Base-by-base conservation (phyloP, 108 stramenopile genomes). In the Nitzschia inconspicua region DNA sequence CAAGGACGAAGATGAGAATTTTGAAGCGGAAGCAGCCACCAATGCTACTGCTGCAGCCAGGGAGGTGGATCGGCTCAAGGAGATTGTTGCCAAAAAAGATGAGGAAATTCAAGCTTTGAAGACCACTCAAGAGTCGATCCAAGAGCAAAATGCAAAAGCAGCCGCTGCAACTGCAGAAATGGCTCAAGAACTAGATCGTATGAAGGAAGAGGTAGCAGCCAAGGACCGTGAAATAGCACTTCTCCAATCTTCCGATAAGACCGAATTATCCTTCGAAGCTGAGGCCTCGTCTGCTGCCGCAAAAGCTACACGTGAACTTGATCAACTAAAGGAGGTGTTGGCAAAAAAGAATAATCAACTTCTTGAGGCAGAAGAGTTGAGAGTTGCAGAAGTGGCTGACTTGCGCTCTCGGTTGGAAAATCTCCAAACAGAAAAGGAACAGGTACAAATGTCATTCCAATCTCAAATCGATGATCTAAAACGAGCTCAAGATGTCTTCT, bases 1-100 rank as follows among this genome's bases (percentile, higher is more conserved):
- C 11, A 7, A 59, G 35, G 50, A 60, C 20, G n/a, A 46, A n/a
- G 29, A 28, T 31, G 26, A 34, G n/a, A 37, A 31, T 19, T 19
- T 44, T 3, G 26, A 50, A 44, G 11, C 14, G 5, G 29, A 41
- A 30, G 18, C 20, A 2, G 10, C 37, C 39, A 22, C 2, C 14
- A 41, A 69, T 52, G 41, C 54, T 2, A 24, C 55, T 1, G 57
- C n/a, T 4, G 60, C 25, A 3, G n/a, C 34, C 32, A 27, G n/a
- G n/a, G n/a, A 46, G 22, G 8, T 46, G 44, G 18, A 0, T 18
- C 16, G 22, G 10, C 18, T 46, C 8, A 0, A 46, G 9, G 47
- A 48, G 26, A 4, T 6, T 18, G 13, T 51, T 27, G 27, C 27
- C n/a, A 13, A 18, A 6, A 28, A 34, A n/a, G 50, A 51, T 13